Evolutionary conservation across 1,284 basidiomycete species (phyloP), one percentile per base, ranked within the genome.

Genomic region (Trametes polyzona): DNA sequence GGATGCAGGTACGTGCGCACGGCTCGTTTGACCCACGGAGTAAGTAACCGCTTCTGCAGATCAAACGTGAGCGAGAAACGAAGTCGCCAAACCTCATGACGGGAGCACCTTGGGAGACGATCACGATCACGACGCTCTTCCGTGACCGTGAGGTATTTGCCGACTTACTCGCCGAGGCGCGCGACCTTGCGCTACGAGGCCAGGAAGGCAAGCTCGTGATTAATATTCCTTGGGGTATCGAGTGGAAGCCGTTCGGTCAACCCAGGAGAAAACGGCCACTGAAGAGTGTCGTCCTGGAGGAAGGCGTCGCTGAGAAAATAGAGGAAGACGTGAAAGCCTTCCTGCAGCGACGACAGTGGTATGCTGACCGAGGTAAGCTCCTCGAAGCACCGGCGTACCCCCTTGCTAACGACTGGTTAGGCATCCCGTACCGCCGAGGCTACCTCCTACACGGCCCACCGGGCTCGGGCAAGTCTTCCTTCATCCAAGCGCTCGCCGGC

Each of bases 401-500:
- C 49, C 43, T 63, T 6, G 4, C 46, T 61, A 32, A 52, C 35
- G n/a, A 47, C 5, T 32, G n/a, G 3, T n/a, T 61, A 95, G 96
- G 96, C 24, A 98, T 99, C 57, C 97, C 97, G 0, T 99, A 99
- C 71, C 87, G 97, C 24, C 83, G 97, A 65, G 97, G 97, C 33
- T 98, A 98, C 73, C 83, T 99, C 16, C 77, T 99, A 11, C 87
- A 99, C 69, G 97, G 97, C 7, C 96, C 97, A 17, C 97, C 97
- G 0, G 97, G 97, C 19, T 97, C 95, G 0, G 97, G 97, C 53
- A 99, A 99, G 74, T 96, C 96, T 1, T 98, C 95, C 0, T 99
- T 96, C 76, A 99, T 99, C 65, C 96, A 98, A 72, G 96, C 97
- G 3, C 82, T 99, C 8, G 97, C 97, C 9, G 97, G 96, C 11